Evolutionary conservation across 176 grass and related monocot genomes (phyloP).

Genomic region (Thinopyrum elongatum): DNA sequence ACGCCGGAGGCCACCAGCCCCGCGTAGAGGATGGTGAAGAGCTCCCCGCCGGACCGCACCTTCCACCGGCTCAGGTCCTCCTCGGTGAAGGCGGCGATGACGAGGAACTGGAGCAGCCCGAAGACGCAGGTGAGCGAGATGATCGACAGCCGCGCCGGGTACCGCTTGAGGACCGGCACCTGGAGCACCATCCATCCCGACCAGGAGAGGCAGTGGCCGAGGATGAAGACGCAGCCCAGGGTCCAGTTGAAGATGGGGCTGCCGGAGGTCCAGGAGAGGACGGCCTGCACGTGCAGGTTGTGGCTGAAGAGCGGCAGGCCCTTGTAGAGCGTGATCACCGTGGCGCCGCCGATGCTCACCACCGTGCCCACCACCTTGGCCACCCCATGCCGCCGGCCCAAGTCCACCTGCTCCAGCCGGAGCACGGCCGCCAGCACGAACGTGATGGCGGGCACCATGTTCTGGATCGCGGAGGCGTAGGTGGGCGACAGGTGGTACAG

Average conservation of each 20-base stretch:
- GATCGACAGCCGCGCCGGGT: constrained; percentile 81
- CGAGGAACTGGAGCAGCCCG: constrained; percentile 77
- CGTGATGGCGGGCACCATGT: constrained; percentile 82
- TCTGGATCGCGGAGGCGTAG: constrained; percentile 96
- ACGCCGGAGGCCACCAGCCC: constrained; percentile 80
- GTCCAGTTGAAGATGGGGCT: constrained; percentile 83
- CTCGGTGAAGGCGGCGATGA: constrained; percentile 74
- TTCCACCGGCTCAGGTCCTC: constrained; percentile 80
- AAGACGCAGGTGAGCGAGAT: constrained; percentile 74
- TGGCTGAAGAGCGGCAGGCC: constrained; percentile 68
- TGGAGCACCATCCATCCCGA: constrained; percentile 96
- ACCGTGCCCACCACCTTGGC: constrained; percentile 91
- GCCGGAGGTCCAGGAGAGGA: constrained; percentile 19
- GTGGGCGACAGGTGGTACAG: constrained; percentile 87
- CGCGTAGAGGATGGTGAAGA: constrained; percentile 88
- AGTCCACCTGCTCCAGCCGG: constrained; percentile 73
- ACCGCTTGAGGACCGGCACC: constrained; percentile 83
- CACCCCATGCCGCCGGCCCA: constrained; percentile 61
- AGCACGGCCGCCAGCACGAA: constrained; percentile 75
- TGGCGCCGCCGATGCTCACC: constrained; percentile 84
- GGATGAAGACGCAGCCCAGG: constrained; percentile 84
- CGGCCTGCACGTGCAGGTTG: constrained; percentile 31
- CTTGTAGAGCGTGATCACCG: constrained; percentile 88
- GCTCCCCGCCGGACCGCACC: constrained; percentile 67
- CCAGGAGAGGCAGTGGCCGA: constrained; percentile 83